phyloP scores from a whole-genome alignment of 2,329 filamentous ascomycete genomes.

The Cladosporium austrohemisphaericum region DNA sequence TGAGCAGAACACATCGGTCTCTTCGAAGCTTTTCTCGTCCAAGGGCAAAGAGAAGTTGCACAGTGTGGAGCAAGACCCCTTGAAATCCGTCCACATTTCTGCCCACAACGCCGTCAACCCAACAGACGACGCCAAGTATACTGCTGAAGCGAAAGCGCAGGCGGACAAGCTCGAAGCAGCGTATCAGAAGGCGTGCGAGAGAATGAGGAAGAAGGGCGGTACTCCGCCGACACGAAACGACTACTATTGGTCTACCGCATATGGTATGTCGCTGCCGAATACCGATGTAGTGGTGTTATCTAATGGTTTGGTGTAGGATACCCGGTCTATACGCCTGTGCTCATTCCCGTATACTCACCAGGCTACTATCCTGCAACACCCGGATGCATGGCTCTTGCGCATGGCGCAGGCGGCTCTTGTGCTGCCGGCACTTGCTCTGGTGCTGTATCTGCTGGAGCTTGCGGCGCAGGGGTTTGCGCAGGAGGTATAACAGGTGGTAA shows the following conservation, averaged over 20 bases:
- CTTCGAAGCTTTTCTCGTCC: conserved; percentile 46
- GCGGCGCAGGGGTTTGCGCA: conserved; percentile 35
- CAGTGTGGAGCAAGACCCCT: conserved; percentile 46
- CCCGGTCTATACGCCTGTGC: conserved; percentile 37
- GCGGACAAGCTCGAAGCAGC: conserved; percentile 49
- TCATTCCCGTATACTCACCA: conserved; percentile 45
- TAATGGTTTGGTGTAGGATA: conserved; percentile 31
- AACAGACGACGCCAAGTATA: conserved; percentile 26
- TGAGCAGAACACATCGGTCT: conserved; percentile 49
- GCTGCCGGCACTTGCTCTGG: conserved; percentile 42
- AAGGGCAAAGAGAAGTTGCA: conserved; percentile 34
- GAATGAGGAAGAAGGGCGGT: conserved; percentile 37
- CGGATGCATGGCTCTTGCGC: conserved; percentile 40
- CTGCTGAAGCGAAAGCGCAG: conserved; percentile 21
- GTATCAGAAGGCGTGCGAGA: conserved; percentile 47
- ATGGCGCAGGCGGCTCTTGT: conserved; percentile 46
- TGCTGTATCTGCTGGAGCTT: conserved; percentile 37
- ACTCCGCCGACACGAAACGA: conserved; percentile 35
- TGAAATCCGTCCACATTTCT: conserved; percentile 66
- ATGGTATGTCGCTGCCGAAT: conserved; percentile 29
- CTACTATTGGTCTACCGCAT: conserved; percentile 40
- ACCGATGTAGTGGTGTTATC: conserved; percentile 11
- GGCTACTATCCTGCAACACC: conserved; percentile 47
- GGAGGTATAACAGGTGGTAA: conserved; percentile 45
- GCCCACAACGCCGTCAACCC: conserved; percentile 63